Evolutionary conservation across 2,329 filamentous ascomycete genomes (phyloP).

Genomic region (Monosporascus ibericus): DNA sequence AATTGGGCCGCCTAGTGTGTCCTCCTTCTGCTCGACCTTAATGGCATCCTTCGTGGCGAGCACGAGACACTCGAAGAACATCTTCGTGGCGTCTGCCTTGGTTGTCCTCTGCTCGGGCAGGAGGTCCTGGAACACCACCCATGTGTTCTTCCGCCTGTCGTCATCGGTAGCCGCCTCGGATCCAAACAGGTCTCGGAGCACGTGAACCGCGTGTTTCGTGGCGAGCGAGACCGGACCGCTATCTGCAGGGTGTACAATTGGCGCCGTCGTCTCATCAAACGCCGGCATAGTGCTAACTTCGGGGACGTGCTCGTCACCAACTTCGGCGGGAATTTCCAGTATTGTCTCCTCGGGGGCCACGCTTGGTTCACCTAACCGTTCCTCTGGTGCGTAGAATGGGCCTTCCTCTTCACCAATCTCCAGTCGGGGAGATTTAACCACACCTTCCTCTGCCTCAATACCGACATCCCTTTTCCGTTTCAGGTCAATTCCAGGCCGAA

Average conservation of each 20-base stretch:
- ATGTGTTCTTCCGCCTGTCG: conserved; percentile 66
- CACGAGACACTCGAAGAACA: conserved; percentile 98
- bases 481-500: conserved; percentile 69
- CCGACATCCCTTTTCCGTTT: conserved; percentile 91
- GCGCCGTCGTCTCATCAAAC: conserved; percentile 74
- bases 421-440: conserved; percentile 63
- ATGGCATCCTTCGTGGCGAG: conserved; percentile 96
- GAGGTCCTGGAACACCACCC: conserved; percentile 85
- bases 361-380: conserved; percentile 47
- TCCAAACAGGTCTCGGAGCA: conserved; percentile 84
- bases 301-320: conserved; percentile 36
- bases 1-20: conserved; percentile 69
- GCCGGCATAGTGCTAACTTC: conserved; percentile 47
- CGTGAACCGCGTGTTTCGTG: conserved; percentile 92
- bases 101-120: conserved; percentile 76
- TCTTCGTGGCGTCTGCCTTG: conserved; percentile 91
- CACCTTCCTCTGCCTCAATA: conserved; percentile 55
- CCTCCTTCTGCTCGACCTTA: conserved; percentile 82
- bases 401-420: conserved; percentile 64
- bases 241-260: conserved; percentile 73
- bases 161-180: conserved; percentile 61
- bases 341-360: conserved; percentile 56
- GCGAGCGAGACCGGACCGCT: conserved; percentile 82
- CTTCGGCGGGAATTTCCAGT: conserved; percentile 57
- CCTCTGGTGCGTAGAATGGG: conserved; percentile 38